Percentiles rank a stretch among this genome's conserved stretches.
These are phyloP conservation scores for Ophiocordyceps sinensis DNA, from an alignment of 2,329 filamentous ascomycete species.

Conservation along the genomic window DNA sequence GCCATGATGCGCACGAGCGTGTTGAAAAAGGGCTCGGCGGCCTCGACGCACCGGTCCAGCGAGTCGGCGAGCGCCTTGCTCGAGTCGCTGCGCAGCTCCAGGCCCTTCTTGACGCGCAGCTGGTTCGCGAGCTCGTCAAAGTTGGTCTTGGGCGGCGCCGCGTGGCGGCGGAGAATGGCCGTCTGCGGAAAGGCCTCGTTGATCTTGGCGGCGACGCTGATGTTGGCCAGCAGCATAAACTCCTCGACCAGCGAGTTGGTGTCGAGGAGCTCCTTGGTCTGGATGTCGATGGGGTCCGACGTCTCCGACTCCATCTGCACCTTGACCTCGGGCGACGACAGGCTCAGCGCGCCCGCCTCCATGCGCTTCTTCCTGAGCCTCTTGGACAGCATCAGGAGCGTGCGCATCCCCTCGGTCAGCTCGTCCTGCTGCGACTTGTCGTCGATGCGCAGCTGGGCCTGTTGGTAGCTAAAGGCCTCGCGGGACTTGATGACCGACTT, in stretches of 20 bases:
- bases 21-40: slow-evolving; percentile 88
- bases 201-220: slow-evolving; percentile 80
- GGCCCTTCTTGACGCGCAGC: slow-evolving; percentile 69
- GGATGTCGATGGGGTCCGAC: slow-evolving; percentile 88
- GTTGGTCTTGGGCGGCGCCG: slow-evolving; percentile 82
- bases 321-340: slow-evolving; percentile 95
- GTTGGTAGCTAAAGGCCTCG: slow-evolving; percentile 95
- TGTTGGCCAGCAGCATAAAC: slow-evolving; percentile 98
- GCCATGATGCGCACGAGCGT: slow-evolving; percentile 94
- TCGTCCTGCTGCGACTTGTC: slow-evolving; percentile 78
- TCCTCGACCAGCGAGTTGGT: slow-evolving; percentile 98
- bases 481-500: slow-evolving; percentile 96
- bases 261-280: slow-evolving; percentile 85
- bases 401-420: slow-evolving; percentile 78
- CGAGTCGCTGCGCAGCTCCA: slow-evolving; percentile 71
- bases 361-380: slow-evolving; percentile 90
- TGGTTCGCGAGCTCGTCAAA: slow-evolving; percentile 91
- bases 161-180: slow-evolving; percentile 84
- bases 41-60: slow-evolving; percentile 70
- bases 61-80: slow-evolving; percentile 90
- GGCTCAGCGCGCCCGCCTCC: slow-evolving; percentile 85
- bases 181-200: slow-evolving; percentile 90
- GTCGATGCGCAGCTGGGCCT: slow-evolving; percentile 87
- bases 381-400: slow-evolving; percentile 75
- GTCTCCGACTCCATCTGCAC: slow-evolving; percentile 93